These are phyloP conservation scores for Rauvolfia tetraphylla DNA, from an alignment of 257 asterid genomes.

Conservation along the genomic window DNA sequence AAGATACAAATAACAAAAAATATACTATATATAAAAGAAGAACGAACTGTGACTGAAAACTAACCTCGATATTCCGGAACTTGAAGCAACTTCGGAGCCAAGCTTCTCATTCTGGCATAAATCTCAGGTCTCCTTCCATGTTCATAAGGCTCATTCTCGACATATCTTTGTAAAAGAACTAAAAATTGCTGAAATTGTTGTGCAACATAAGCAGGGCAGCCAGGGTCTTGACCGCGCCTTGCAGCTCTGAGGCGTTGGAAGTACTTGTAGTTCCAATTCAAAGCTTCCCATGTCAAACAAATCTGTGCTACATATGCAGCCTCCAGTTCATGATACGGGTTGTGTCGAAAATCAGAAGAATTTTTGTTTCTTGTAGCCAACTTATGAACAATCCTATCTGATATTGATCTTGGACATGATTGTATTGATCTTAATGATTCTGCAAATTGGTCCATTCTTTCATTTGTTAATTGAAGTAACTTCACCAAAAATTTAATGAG, in stretches of 20 bases:
- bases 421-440: conserved; percentile 77
- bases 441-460: conserved; percentile 19
- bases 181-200: conserved; percentile 88
- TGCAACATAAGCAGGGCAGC: conserved; percentile 76
- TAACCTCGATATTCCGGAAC: conserved; percentile 87
- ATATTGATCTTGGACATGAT: conserved; percentile 80
- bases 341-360: conserved; percentile 37
- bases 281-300: conserved; percentile 88
- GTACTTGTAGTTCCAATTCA: conserved; percentile 80
- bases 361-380: conserved; percentile 34
- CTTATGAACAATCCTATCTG: conserved; percentile 61
- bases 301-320: conserved; percentile 87
- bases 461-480: not conserved
- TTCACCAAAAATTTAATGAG: not conserved
- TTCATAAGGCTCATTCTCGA: conserved; percentile 86
- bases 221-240: conserved; percentile 49
- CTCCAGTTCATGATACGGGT: conserved; percentile 73
- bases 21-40: too few relatives aligned
- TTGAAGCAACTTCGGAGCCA: conserved; percentile 80
- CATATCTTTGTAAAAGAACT: conserved; percentile 69
- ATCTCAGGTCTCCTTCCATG: conserved; percentile 74
- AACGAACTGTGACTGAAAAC: not conserved
- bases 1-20: too few relatives aligned
- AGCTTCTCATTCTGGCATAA: conserved; percentile 68
- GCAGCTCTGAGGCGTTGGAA: conserved; percentile 62